Conservation (phyloP, 2,329 filamentous ascomycete species). For the Juglanconis sp. region DNA sequence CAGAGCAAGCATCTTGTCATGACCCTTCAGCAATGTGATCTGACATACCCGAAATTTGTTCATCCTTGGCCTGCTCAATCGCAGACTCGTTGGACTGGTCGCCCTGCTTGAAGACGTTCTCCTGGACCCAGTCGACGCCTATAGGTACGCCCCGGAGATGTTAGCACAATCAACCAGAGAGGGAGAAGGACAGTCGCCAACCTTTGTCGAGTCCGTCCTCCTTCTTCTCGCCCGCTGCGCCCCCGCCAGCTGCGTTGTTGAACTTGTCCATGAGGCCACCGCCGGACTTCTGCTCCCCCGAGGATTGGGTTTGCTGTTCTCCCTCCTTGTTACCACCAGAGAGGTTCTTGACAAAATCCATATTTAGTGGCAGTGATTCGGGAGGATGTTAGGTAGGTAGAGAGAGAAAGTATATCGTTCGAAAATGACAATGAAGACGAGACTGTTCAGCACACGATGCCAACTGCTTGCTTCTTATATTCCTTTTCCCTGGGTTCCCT, state of each 20-base stretch:
- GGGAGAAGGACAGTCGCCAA: constrained; percentile 29
- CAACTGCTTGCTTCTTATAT: no score
- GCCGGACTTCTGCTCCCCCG: constrained; percentile 38
- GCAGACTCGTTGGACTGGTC: constrained; percentile 70
- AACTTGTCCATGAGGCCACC: constrained; percentile 67
- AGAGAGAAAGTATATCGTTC: no score
- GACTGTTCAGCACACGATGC: no score
- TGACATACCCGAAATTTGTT: constrained; percentile 51
- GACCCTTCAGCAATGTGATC: neutral
- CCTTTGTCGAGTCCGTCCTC: constrained; percentile 82
- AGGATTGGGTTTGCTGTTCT: constrained; percentile 21
- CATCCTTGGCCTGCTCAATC: constrained; percentile 79
- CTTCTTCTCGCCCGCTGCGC: constrained; percentile 72
- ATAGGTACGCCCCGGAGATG: neutral
- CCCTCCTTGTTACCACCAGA: constrained; percentile 36
- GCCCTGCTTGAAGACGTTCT: constrained; percentile 69
- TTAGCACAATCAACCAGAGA: neutral
- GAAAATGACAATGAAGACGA: no score
- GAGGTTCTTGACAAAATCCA: constrained; percentile 56
- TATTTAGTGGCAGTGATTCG: constrained; percentile 25
- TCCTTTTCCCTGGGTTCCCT: no score
- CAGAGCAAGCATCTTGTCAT: no score
- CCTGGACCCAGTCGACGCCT: constrained; percentile 77
- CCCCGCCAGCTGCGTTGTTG: constrained; percentile 70
- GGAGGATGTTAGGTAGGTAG: neutral